Base-by-base conservation (phyloP, 1,284 basidiomycete species). In the Cryptococcus wingfieldii region DNA sequence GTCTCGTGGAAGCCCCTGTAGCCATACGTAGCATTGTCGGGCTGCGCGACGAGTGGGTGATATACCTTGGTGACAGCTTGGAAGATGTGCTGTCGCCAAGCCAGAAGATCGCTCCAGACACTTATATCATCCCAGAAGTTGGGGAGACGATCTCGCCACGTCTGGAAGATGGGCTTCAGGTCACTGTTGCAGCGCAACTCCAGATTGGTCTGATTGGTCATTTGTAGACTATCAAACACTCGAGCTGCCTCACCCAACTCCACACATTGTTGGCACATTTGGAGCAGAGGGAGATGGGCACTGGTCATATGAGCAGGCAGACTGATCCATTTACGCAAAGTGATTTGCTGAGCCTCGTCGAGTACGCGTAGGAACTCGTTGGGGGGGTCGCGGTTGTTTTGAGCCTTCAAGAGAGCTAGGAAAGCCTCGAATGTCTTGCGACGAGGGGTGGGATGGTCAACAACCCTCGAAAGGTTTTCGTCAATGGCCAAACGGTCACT, bases 1-100 rank as follows among this genome's bases (percentile, higher is more conserved):
- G 94, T 98, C 81, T 98, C 96, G 72, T 99, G 97, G 75, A 92
- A 98, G n/a, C 96, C 97, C 53, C 97, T 84, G 77, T 93, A 98
- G 5, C 95, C 96, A 71, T 87, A 91, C 2, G 94, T 98, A 38
- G 79, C 79, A 28, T 79, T 79, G 53, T 78, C 77, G 27, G 68
- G 67, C 34, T 70, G 72, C 5, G 78, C 80, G 59, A 95, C 91
- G 55, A 98, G 83, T 7, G 96, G 96, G 49, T 98, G 86, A 67
- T 98, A 99, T 0, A 90, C 86, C 71, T 90, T 90, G 75, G 98
- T 99, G 79, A 99, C 96, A n/a, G 92, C 89, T 64, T 88, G 84
- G 76, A 86, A 86, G 58, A 86, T 83, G 67, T 85, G 97, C 77
- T 98, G 94, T 54, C 96, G 82, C 96, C 96, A 98, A 16, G 94